These are phyloP conservation scores for Phellopilus nigrolimitatus DNA, from an alignment of 1,284 basidiomycete genomes.

Conservation along the genomic window DNA sequence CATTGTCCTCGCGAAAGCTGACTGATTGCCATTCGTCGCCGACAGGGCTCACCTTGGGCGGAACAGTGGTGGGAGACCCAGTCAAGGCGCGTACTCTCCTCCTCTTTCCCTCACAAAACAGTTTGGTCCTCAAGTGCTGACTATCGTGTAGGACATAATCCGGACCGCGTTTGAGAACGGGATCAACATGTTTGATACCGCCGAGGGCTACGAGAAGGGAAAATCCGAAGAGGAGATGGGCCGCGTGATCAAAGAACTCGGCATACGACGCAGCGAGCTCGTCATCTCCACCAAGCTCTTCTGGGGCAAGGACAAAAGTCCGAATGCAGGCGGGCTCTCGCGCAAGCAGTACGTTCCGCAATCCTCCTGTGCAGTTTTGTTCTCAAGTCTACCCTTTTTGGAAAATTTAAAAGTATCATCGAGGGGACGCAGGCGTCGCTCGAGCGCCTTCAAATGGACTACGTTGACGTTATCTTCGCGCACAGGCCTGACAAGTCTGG, in stretches of 20 bases:
- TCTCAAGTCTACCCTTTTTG: too few relatives aligned
- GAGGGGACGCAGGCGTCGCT: conserved; percentile 71
- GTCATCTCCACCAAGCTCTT: conserved; percentile 71
- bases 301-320: conserved; percentile 52
- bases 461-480: conserved; percentile 72
- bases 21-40: too few relatives aligned
- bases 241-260: conserved; percentile 71
- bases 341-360: conserved; percentile 62
- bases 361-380: too few relatives aligned
- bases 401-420: conserved; percentile 73
- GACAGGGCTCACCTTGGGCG: conserved; percentile 65
- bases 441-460: conserved; percentile 68
- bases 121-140: too few relatives aligned
- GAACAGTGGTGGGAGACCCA: conserved; percentile 63
- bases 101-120: too few relatives aligned
- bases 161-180: conserved; percentile 61
- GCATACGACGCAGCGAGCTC: conserved; percentile 64
- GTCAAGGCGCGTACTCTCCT: conserved; percentile 61
- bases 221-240: conserved; percentile 72
- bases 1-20: too few relatives aligned
- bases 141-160: conserved; percentile 49
- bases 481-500: conserved; percentile 53
- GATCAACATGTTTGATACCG: conserved; percentile 66
- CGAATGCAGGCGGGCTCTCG: conserved; percentile 59
- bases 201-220: conserved; percentile 66